A percentile compares a stretch with the other conserved stretches of the same genome.
Evolutionary conservation across 2,329 filamentous ascomycete genomes (phyloP).

Genomic region (Paramyrothecium roridum): DNA sequence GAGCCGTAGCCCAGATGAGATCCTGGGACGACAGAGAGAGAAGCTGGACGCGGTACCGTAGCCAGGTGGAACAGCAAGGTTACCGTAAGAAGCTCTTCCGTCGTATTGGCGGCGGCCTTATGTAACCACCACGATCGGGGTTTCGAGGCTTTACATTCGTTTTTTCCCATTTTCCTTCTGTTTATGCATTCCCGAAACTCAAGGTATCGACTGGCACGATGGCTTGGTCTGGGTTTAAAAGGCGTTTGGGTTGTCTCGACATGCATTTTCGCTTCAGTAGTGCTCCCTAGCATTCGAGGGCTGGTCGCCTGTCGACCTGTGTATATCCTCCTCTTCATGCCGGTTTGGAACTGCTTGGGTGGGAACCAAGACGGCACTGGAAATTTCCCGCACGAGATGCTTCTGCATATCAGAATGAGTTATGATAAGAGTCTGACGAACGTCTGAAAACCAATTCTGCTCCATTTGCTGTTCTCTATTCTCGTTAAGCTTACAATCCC

Average conservation of each 20-base stretch:
- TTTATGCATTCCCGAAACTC: not conserved
- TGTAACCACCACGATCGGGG: constrained; percentile 11
- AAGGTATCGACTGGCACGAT: not conserved
- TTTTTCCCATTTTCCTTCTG: not conserved
- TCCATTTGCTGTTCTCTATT: constrained; percentile 18
- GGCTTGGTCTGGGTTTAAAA: no score
- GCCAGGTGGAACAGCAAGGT: constrained; percentile 27
- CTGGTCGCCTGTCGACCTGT: no score
- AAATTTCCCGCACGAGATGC: not conserved
- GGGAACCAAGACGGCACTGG: no score
- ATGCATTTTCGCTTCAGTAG: no score
- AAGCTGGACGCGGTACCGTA: constrained; percentile 41
- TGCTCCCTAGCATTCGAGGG: no score
- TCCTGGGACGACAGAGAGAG: constrained; percentile 48
- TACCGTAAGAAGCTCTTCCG: constrained; percentile 35
- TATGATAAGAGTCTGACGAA: constrained; percentile 4
- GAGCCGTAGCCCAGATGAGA: constrained; percentile 44
- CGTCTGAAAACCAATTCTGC: constrained; percentile 16
- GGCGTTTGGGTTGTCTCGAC: no score
- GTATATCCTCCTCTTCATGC: no score
- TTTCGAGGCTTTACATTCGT: not conserved
- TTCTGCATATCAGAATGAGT: constrained; percentile 4
- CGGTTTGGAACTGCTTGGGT: no score
- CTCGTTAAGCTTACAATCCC: constrained; percentile 31
- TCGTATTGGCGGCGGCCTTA: constrained; percentile 32